phyloP scores from a whole-genome alignment of 208 protist genomes.

The Crithidia fasciculata region DNA sequence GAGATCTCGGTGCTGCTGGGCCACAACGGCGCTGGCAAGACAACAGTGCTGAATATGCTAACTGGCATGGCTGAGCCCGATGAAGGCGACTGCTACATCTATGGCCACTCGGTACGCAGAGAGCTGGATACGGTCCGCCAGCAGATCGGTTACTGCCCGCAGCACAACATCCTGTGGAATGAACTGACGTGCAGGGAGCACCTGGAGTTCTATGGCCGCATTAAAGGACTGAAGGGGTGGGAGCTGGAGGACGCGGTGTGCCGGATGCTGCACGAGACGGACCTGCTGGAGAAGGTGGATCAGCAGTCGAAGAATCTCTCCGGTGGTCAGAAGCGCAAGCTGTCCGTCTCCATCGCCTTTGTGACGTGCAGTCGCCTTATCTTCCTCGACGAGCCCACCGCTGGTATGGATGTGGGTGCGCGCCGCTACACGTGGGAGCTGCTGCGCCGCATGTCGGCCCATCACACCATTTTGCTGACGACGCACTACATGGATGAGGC shows the following conservation, averaged over 20 bases:
- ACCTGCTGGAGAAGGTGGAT: constrained; percentile 66
- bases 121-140: constrained; percentile 58
- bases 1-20: constrained; percentile 83
- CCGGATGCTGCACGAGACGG: constrained; percentile 54
- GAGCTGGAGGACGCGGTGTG: constrained; percentile 39
- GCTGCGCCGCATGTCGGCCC: constrained; percentile 42
- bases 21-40: constrained; percentile 89
- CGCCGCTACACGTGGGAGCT: constrained; percentile 86
- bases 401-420: constrained; percentile 84
- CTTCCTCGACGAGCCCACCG: constrained; percentile 90
- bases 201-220: constrained; percentile 82
- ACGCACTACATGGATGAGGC: constrained; percentile 98
- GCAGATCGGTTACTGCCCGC: constrained; percentile 71
- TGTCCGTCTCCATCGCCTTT: constrained; percentile 89
- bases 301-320: constrained; percentile 44
- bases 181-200: constrained; percentile 90
- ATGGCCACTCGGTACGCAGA: constrained; percentile 63
- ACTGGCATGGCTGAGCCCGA: constrained; percentile 68
- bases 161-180: constrained; percentile 65
- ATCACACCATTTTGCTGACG: constrained; percentile 73
- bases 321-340: constrained; percentile 89
- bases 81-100: constrained; percentile 72
- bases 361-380: constrained; percentile 71
- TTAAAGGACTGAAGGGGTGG: constrained; percentile 82
- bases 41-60: constrained; percentile 79